Percentiles rank a stretch among this genome's conserved stretches.
Evolutionary conservation across 495 filamentous ascomycete species (phyloP).

Genomic region (Lophium mytilinum): DNA sequence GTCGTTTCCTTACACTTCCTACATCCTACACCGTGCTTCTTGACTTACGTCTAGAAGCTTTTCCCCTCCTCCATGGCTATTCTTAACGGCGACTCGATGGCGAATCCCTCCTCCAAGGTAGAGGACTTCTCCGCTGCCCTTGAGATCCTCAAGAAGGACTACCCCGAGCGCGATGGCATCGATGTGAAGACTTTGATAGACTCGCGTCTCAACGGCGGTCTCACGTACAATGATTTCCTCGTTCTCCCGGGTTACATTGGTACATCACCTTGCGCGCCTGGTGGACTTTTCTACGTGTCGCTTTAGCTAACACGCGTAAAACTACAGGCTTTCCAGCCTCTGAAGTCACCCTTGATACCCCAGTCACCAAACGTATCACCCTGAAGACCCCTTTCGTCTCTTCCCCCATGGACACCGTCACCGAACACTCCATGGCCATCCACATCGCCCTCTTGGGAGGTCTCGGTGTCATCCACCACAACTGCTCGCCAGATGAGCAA

Average conservation of each 20-base stretch:
- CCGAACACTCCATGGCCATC: slow-evolving; percentile 98
- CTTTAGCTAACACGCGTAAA: slow-evolving; percentile 3
- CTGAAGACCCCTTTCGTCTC: slow-evolving; percentile 93
- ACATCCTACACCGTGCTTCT: slow-evolving; percentile 4
- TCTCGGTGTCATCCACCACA: slow-evolving; percentile 97
- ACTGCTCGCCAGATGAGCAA: slow-evolving; percentile 89
- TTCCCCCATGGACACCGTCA: slow-evolving; percentile 99
- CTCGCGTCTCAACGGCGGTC: slow-evolving; percentile 76
- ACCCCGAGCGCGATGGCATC: slow-evolving; percentile 71
- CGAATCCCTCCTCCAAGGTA: slow-evolving; percentile 33
- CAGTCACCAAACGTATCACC: slow-evolving; percentile 85
- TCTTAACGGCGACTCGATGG: slow-evolving; percentile 51
- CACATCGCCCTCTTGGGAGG: slow-evolving; percentile 96
- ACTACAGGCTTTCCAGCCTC: slow-evolving; percentile 73
- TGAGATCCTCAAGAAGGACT: slow-evolving; percentile 66
- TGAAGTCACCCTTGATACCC: slow-evolving; percentile 79
- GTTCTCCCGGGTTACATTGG: slow-evolving; percentile 59
- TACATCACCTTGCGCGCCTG: slow-evolving; percentile 29
- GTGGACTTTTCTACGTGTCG: neutral
- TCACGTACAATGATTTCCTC: slow-evolving; percentile 78
- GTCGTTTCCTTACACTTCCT: slow-evolving; percentile 12
- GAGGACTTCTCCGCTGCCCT: slow-evolving; percentile 59
- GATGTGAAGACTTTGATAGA: slow-evolving; percentile 75
- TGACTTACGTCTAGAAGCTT: slow-evolving; percentile 11
- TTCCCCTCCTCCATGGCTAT: slow-evolving; percentile 53